A percentile compares a stretch with the other conserved stretches of the same genome.
These are phyloP conservation scores for Cryptosporidium ubiquitum DNA, from an alignment of 169 alveolate genomes.

Conservation along the genomic window DNA sequence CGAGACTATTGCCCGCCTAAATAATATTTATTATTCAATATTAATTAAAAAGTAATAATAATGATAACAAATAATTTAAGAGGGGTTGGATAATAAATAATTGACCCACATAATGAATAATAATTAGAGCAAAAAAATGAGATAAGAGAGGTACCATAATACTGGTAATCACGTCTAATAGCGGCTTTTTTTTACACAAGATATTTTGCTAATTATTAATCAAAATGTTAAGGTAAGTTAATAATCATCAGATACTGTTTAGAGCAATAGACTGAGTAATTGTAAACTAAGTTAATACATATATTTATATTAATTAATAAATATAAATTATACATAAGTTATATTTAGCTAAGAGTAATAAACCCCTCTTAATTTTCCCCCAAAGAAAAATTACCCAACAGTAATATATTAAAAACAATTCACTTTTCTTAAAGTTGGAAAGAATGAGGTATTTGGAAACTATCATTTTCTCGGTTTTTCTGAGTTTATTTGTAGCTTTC, in stretches of 20 bases:
- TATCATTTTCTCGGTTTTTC: constrained; percentile 7
- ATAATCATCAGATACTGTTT: not conserved
- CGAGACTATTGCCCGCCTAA: constrained; percentile 31
- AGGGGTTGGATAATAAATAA: not conserved
- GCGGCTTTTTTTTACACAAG: not conserved
- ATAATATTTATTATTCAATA: not conserved
- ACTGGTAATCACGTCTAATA: constrained; percentile 1
- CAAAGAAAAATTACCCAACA: constrained; percentile 2
- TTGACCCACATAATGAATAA: not conserved
- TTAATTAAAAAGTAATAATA: no score
- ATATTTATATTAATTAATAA: not conserved
- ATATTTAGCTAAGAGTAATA: not conserved
- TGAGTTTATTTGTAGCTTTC: constrained; percentile 27
- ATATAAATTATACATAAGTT: no score
- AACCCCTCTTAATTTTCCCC: constrained; percentile 35
- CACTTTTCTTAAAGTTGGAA: constrained; percentile 27
- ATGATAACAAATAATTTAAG: not conserved
- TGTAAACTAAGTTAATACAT: not conserved
- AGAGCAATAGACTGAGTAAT: constrained; percentile 12
- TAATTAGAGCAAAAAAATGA: not conserved
- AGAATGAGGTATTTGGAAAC: constrained; percentile 17
- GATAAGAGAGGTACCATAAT: not conserved
- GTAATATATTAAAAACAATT: not conserved
- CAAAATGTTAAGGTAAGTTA: not conserved
- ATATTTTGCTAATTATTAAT: not conserved